Percentiles rank a stretch among this genome's conserved stretches.
Evolutionary conservation across 2,329 filamentous ascomycete species (phyloP).

Genomic region (Cercospora citrullina): DNA sequence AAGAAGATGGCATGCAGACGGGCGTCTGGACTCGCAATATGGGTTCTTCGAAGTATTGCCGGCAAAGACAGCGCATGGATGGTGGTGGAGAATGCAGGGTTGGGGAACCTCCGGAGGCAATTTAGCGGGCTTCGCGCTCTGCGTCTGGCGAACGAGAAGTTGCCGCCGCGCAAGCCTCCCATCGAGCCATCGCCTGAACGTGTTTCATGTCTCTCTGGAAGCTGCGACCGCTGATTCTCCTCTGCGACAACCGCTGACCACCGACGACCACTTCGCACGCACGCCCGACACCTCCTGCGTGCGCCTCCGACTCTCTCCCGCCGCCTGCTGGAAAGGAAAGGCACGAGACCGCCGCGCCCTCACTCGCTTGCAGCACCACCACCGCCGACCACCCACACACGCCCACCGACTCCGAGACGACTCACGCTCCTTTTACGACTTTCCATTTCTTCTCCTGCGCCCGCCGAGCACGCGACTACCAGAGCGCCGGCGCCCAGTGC

Average conservation of each 20-base stretch:
- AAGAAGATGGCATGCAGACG: not conserved
- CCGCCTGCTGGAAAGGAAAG: not conserved
- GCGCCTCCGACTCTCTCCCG: not conserved
- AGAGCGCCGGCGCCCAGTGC: not conserved
- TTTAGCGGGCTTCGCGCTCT: not conserved
- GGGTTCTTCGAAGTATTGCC: not conserved
- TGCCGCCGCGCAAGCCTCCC: not conserved
- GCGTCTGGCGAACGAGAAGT: not conserved
- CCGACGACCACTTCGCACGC: not conserved
- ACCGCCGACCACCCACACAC: not conserved
- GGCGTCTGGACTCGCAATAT: not conserved
- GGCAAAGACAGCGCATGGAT: not conserved
- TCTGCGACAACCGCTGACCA: not conserved
- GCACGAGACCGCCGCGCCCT: not conserved
- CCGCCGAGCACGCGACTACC: conserved; percentile 2
- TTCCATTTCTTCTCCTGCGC: not conserved
- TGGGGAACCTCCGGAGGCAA: not conserved
- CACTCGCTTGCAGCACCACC: conserved; percentile 11
- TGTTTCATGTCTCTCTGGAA: not conserved
- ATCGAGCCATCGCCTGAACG: not conserved
- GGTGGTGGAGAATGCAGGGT: not conserved
- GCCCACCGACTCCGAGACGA: not conserved
- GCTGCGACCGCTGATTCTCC: not conserved
- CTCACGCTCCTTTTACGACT: conserved; percentile 5
- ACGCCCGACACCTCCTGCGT: not conserved